These are phyloP conservation scores for Dysphania ambrosioides DNA, from an alignment of 148 eudicot species.

Conservation along the genomic window DNA sequence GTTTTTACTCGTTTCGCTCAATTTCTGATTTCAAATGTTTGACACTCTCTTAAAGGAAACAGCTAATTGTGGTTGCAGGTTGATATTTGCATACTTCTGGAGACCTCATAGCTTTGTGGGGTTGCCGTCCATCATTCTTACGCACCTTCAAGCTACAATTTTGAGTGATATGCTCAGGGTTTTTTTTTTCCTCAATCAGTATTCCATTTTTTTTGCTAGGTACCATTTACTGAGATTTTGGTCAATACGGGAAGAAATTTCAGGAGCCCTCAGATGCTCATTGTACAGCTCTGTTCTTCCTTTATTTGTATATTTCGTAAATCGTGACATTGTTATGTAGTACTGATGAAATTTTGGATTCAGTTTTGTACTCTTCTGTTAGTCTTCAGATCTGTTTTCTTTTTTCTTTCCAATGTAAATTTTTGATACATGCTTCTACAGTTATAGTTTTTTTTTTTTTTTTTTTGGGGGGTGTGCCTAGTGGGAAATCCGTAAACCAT, in stretches of 20 bases:
- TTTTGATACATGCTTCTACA: not conserved
- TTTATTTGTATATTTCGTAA: not conserved
- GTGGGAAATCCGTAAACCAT: too few relatives aligned
- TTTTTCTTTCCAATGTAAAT: not conserved
- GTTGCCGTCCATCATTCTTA: not conserved
- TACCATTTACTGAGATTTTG: conserved; percentile 16
- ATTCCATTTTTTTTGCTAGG: conserved; percentile 21
- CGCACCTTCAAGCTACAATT: conserved; percentile 14
- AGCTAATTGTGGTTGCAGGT: conserved; percentile 13
- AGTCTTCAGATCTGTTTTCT: not conserved
- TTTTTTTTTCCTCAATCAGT: too few relatives aligned
- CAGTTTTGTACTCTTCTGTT: not conserved
- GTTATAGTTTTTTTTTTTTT: too few relatives aligned
- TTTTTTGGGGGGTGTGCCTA: too few relatives aligned
- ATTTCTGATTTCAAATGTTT: too few relatives aligned
- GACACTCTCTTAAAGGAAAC: not conserved
- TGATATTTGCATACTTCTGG: conserved; percentile 15
- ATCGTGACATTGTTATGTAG: not conserved
- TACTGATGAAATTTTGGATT: not conserved
- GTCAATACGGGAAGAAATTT: conserved; percentile 1
- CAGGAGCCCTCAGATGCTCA: conserved; percentile 9
- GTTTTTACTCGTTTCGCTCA: too few relatives aligned
- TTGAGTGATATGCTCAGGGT: too few relatives aligned
- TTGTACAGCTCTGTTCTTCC: conserved; percentile 25
- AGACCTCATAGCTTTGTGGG: conserved; percentile 7